Percentiles rank a stretch among this genome's conserved stretches.
Conservation (phyloP, 768 basidiomycete genomes). For the Mycena vitilis region DNA sequence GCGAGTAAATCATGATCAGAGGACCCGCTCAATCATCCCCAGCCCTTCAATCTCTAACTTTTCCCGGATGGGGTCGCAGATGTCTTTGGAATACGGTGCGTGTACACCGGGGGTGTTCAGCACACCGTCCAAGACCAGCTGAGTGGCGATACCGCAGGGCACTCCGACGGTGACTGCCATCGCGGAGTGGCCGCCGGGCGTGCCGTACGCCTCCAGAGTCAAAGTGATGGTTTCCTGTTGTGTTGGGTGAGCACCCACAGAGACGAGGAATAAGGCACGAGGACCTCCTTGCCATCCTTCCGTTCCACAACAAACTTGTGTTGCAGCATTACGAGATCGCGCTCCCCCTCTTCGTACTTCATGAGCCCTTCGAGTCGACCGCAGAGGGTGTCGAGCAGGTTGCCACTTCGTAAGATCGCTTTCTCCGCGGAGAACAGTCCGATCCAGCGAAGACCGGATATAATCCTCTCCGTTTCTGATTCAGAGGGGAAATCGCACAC, state of each 20-base stretch:
- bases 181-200: slow-evolving; percentile 81
- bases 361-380: slow-evolving; percentile 90
- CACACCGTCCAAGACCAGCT: slow-evolving; percentile 90
- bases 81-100: slow-evolving; percentile 88
- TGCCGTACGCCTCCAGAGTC: slow-evolving; percentile 91
- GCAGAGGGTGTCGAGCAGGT: slow-evolving; percentile 94
- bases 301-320: slow-evolving; percentile 97
- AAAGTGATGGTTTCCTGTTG: slow-evolving; percentile 86
- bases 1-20: slow-evolving; percentile 65
- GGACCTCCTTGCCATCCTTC: slow-evolving; percentile 80
- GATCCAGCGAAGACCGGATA: slow-evolving; percentile 93
- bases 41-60: slow-evolving; percentile 80
- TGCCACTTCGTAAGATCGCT: slow-evolving; percentile 71
- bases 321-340: slow-evolving; percentile 97
- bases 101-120: slow-evolving; percentile 83
- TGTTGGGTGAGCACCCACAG: neutral
- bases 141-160: slow-evolving; percentile 93
- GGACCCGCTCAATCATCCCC: slow-evolving; percentile 74
- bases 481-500: slow-evolving; percentile 80
- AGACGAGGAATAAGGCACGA: slow-evolving; percentile 35
- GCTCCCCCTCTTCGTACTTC: slow-evolving; percentile 90
- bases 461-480: slow-evolving; percentile 78
- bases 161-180: slow-evolving; percentile 95
- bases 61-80: slow-evolving; percentile 80
- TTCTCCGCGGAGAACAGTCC: slow-evolving; percentile 86